Conservation (phyloP, 306 rosid genomes). For the Nissolia schottii region DNA sequence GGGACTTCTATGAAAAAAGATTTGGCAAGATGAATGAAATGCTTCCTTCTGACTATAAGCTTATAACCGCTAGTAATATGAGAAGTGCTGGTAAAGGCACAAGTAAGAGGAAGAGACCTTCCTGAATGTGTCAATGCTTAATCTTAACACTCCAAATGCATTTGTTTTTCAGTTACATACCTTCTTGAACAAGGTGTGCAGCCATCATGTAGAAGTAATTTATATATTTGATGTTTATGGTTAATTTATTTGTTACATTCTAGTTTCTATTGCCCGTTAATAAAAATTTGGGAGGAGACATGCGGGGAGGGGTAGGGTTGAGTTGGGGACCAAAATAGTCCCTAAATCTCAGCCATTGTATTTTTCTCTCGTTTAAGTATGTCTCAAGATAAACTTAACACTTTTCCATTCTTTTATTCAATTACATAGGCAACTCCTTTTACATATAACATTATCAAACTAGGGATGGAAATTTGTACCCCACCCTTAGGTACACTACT, state of each 20-base stretch:
- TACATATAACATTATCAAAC: too few species aligned
- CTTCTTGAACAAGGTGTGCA: not conserved
- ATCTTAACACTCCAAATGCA: not conserved
- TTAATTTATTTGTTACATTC: not conserved
- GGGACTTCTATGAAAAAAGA: conserved; percentile 46
- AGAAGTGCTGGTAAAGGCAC: not conserved
- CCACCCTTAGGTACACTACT: too few species aligned
- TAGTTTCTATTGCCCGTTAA: not conserved
- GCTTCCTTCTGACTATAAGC: conserved; percentile 38
- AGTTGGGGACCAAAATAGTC: too few species aligned
- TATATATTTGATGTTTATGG: not conserved
- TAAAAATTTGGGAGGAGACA: not conserved
- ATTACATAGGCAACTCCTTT: too few species aligned
- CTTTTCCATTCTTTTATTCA: too few species aligned
- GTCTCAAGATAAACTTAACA: too few species aligned
- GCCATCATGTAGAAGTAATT: not conserved
- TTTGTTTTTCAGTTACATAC: not conserved
- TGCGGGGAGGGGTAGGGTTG: too few species aligned
- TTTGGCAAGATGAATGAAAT: conserved; percentile 38
- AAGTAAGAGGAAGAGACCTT: conserved; percentile 33
- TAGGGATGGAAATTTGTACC: too few species aligned
- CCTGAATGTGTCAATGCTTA: not conserved
- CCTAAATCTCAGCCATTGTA: too few species aligned
- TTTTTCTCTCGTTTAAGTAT: too few species aligned
- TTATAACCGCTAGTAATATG: conserved; percentile 48